phyloP scores from a whole-genome alignment of 1,284 basidiomycete species.

The Ceratobasidium sp. region DNA sequence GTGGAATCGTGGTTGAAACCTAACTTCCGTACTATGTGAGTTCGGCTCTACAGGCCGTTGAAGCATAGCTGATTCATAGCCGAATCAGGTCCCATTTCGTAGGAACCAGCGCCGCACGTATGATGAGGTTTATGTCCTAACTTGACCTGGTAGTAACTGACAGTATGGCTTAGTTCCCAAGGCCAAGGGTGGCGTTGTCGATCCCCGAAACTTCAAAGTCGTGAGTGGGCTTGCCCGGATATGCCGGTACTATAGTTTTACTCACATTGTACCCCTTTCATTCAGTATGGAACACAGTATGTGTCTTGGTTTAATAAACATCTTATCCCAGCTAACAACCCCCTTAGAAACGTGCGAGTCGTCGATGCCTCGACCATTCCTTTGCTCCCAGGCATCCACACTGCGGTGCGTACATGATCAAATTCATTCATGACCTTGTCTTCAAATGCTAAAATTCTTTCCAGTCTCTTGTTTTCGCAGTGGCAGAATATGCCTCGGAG shows the following conservation, averaged over 20 bases:
- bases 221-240: neutral
- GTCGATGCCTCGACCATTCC: constrained; percentile 31
- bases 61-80: neutral
- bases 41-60: too few relatives aligned
- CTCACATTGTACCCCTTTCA: neutral
- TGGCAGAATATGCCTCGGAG: constrained; percentile 33
- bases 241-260: neutral
- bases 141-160: neutral
- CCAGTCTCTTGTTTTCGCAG: constrained; percentile 29
- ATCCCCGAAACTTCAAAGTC: constrained; percentile 31
- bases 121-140: neutral
- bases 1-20: constrained; percentile 35
- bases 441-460: neutral
- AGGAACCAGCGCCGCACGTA: constrained; percentile 26
- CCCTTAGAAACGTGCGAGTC: constrained; percentile 21
- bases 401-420: neutral
- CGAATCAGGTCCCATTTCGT: constrained; percentile 31
- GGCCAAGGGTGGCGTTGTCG: constrained; percentile 26
- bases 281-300: constrained; percentile 35
- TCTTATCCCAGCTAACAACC: neutral
- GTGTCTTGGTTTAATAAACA: neutral
- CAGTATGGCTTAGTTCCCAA: neutral
- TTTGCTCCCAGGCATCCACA: constrained; percentile 31
- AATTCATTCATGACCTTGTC: neutral
- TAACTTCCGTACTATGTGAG: constrained; percentile 39